Conservation (phyloP, 2,329 filamentous ascomycete genomes). For the Colletotrichum musae region DNA sequence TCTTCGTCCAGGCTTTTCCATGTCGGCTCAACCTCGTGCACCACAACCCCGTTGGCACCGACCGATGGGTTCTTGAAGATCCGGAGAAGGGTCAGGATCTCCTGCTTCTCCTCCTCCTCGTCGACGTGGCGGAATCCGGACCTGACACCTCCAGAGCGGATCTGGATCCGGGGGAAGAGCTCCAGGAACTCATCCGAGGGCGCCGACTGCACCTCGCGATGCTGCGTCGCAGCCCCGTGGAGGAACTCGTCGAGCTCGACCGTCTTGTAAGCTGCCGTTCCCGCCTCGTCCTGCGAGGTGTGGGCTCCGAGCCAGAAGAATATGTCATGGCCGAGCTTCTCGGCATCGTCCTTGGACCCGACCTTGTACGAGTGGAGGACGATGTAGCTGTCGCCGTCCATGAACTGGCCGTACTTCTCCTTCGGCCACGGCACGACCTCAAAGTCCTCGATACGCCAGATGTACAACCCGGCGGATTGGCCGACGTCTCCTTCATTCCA, state of each 20-base stretch:
- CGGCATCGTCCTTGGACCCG: slow-evolving; percentile 56
- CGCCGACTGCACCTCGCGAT: slow-evolving; percentile 73
- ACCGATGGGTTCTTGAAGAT: slow-evolving; percentile 72
- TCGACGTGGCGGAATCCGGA: slow-evolving; percentile 77
- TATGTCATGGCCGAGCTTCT: slow-evolving; percentile 72
- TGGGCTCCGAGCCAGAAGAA: slow-evolving; percentile 79
- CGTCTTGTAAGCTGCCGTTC: slow-evolving; percentile 79
- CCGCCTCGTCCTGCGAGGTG: slow-evolving; percentile 78
- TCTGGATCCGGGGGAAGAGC: slow-evolving; percentile 73
- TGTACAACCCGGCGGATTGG: slow-evolving; percentile 64
- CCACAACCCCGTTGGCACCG: slow-evolving; percentile 65
- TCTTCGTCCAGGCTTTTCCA: slow-evolving; percentile 75
- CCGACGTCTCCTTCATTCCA: slow-evolving; percentile 75
- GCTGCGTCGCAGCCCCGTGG: slow-evolving; percentile 72
- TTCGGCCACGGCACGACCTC: slow-evolving; percentile 74
- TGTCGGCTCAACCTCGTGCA: slow-evolving; percentile 74
- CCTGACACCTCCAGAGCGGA: slow-evolving; percentile 71
- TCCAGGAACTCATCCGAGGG: slow-evolving; percentile 73
- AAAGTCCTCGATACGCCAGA: slow-evolving; percentile 80
- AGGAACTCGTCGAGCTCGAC: slow-evolving; percentile 79
- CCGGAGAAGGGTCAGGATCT: slow-evolving; percentile 68
- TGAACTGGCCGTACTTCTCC: slow-evolving; percentile 71
- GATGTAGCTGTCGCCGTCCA: slow-evolving; percentile 79
- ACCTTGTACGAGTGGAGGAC: slow-evolving; percentile 72
- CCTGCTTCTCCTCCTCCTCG: slow-evolving; percentile 54